Conservation (phyloP, 371 early-diverging fungal species). For the Rhizopus delemar region DNA sequence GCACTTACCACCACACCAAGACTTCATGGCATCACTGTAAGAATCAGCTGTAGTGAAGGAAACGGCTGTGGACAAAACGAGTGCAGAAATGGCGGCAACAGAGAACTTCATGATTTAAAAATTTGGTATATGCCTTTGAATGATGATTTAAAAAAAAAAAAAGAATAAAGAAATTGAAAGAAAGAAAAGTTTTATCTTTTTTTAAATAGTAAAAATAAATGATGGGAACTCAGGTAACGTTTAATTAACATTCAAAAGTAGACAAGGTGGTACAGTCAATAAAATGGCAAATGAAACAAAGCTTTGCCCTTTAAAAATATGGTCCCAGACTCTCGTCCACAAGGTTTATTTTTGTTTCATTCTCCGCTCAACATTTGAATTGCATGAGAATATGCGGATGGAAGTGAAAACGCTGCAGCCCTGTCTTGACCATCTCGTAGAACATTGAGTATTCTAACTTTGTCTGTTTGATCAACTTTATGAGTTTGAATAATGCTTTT, state of each 20-base stretch:
- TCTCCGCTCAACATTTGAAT: slow-evolving; percentile 20
- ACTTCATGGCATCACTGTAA: slow-evolving; percentile 45
- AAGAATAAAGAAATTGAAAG: background rate
- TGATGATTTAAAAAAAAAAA: slow-evolving; percentile 1
- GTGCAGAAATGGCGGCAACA: slow-evolving; percentile 44
- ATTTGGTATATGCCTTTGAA: background rate
- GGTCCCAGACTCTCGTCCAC: background rate
- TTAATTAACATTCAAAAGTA: background rate
- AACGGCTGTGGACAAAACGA: slow-evolving; percentile 34
- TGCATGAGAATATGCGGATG: slow-evolving; percentile 20
- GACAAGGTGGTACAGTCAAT: background rate
- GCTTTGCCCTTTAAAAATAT: background rate
- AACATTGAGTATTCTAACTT: slow-evolving; percentile 33
- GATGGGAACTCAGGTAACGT: background rate
- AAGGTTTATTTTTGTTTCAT: slow-evolving; percentile 1
- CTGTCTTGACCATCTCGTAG: slow-evolving; percentile 37
- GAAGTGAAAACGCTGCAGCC: slow-evolving; percentile 15
- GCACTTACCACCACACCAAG: slow-evolving; percentile 45
- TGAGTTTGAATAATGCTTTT: slow-evolving; percentile 14
- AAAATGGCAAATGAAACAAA: background rate
- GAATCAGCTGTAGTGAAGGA: slow-evolving; percentile 40
- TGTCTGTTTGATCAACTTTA: slow-evolving; percentile 29
- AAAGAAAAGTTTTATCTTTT: background rate
- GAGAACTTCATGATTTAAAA: slow-evolving; percentile 45
- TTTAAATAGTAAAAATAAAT: background rate